Evolutionary conservation across 2,329 filamentous ascomycete genomes (phyloP).

Genomic region (Pseudogymnoascus sp.): DNA sequence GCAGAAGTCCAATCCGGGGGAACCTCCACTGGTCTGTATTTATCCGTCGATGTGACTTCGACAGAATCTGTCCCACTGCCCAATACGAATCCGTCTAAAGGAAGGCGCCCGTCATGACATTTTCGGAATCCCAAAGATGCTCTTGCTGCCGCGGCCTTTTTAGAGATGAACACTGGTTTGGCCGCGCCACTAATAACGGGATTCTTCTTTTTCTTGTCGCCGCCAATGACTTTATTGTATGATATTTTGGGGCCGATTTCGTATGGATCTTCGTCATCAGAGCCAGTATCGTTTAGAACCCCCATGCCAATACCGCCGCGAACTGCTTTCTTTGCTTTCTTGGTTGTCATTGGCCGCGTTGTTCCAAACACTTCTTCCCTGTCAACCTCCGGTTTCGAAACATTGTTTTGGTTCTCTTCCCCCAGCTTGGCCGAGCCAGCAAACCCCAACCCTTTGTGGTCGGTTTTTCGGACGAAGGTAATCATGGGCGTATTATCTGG

Average conservation of each 20-base stretch:
- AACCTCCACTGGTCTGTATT: conserved; percentile 57
- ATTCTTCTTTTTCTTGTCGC: conserved; percentile 71
- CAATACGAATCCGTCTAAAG: conserved; percentile 72
- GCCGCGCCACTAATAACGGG: conserved; percentile 47
- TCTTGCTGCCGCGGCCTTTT: conserved; percentile 42
- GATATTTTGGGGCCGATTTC: conserved; percentile 84
- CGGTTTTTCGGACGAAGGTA: conserved; percentile 53
- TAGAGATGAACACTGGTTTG: conserved; percentile 70
- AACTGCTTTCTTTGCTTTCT: conserved; percentile 43
- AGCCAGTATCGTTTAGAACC: conserved; percentile 83
- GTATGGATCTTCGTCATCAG: conserved; percentile 91
- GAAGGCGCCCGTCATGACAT: conserved; percentile 75
- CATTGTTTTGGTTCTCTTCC: conserved; percentile 19
- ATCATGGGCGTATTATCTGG: conserved; percentile 71
- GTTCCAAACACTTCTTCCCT: conserved; percentile 34
- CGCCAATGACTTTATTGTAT: conserved; percentile 73
- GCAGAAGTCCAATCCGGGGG: conserved; percentile 66
- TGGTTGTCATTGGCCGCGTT: conserved; percentile 21
- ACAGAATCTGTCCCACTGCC: conserved; percentile 44
- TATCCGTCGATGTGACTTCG: conserved; percentile 32
- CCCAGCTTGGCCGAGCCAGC: conserved; percentile 48
- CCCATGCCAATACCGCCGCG: conserved; percentile 76
- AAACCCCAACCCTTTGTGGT: conserved; percentile 63
- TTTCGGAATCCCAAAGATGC: conserved; percentile 45
- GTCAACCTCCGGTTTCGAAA: conserved; percentile 23